Evolutionary conservation across 129 eudicot genomes (phyloP).

Genomic region (Solidago caesia): DNA sequence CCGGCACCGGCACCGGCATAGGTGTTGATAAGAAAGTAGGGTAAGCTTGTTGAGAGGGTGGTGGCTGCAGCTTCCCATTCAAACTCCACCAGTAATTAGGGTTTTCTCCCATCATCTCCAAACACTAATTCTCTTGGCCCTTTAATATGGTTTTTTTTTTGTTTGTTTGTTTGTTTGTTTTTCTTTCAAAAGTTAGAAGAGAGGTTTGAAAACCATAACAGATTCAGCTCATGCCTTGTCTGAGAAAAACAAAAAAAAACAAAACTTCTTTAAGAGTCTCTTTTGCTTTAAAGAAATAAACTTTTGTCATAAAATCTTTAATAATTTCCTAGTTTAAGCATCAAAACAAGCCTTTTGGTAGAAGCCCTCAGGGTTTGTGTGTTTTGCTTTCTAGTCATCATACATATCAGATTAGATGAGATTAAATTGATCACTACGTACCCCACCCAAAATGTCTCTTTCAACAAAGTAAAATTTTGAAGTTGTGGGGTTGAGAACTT

Average conservation of each 20-base stretch:
- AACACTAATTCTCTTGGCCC: conserved; percentile 28
- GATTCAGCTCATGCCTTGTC: conserved; percentile 30
- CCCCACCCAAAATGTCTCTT: conserved; percentile 38
- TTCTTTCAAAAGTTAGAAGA: not conserved
- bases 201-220: conserved; percentile 18
- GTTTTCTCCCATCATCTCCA: conserved; percentile 76
- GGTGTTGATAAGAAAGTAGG: conserved; percentile 26
- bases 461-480: conserved; percentile 42
- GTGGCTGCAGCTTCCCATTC: conserved; percentile 56
- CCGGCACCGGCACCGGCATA: conserved; percentile 11
- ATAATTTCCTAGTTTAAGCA: conserved; percentile 49
- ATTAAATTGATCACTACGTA: conserved; percentile 19
- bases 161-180: conserved; percentile 16
- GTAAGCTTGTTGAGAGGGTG: conserved; percentile 43
- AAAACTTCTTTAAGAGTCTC: conserved; percentile 31
- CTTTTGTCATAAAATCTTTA: conserved; percentile 43
- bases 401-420: conserved; percentile 44
- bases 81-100: conserved; percentile 83
- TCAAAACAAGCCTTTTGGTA: conserved; percentile 45
- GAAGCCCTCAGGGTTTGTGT: conserved; percentile 44
- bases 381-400: conserved; percentile 56
- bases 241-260: conserved; percentile 36
- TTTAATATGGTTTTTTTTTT: no score
- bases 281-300: conserved; percentile 31
- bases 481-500: conserved; percentile 48